Percentiles rank a stretch among this genome's conserved stretches.
Evolutionary conservation across 2,329 filamentous ascomycete species (phyloP).

Genomic region (Monilinia fructicola): DNA sequence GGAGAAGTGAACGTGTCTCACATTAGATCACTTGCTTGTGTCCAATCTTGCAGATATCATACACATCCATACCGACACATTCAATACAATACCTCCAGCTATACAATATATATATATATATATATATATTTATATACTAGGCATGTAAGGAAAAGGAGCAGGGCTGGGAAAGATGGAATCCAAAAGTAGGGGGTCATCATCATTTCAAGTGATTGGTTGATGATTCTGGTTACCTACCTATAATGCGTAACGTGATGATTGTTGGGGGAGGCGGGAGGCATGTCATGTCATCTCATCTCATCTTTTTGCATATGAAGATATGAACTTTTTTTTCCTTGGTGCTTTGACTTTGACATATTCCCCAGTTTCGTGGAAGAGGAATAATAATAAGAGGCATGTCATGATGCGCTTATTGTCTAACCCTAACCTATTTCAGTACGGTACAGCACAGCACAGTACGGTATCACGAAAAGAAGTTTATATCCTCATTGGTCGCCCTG

Average conservation of each 20-base stretch:
- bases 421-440: not conserved
- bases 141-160: no score
- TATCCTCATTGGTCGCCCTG: not conserved
- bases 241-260: not conserved
- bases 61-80: no score
- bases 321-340: not conserved
- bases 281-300: not conserved
- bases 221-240: not conserved
- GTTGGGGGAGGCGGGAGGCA: no score
- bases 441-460: not conserved
- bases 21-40: conserved; percentile 8
- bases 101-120: no score
- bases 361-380: conserved; percentile 3
- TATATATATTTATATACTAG: no score
- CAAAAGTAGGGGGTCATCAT: no score
- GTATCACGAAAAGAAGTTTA: not conserved
- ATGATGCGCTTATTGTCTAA: not conserved
- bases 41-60: not conserved
- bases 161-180: no score
- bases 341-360: conserved; percentile 12
- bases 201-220: conserved; percentile 5
- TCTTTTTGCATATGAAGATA: not conserved
- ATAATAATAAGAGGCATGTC: not conserved
- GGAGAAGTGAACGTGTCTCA: conserved; percentile 18
- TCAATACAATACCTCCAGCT: no score